Conservation (phyloP, 1,139 yeast genomes). For the Pneumocystis jirovecii region DNA sequence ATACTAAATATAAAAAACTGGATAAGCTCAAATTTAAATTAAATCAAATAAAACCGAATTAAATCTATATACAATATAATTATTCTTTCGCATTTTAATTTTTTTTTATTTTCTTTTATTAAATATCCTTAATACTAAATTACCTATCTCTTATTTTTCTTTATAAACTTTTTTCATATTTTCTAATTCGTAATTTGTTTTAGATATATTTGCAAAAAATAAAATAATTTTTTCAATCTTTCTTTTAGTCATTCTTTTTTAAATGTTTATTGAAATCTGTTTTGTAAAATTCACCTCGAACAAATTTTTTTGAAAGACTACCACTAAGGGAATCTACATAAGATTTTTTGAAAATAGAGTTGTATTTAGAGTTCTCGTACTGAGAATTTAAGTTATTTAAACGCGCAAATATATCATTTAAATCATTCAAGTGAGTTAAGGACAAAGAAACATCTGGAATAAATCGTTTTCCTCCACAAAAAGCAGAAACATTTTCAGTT, state of each 20-base stretch:
- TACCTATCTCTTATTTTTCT: conserved; percentile 19
- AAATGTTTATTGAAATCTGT: conserved; percentile 20
- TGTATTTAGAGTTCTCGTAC: conserved; percentile 1
- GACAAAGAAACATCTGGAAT: conserved; percentile 79
- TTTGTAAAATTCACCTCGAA: conserved; percentile 21
- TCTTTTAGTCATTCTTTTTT: conserved; percentile 3
- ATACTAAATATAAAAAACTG: not conserved
- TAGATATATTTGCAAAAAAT: conserved; percentile 21
- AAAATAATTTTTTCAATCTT: not conserved
- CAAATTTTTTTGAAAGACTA: conserved; percentile 20
- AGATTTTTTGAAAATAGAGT: not conserved
- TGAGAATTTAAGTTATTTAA: conserved; percentile 32
- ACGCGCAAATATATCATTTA: conserved; percentile 78
- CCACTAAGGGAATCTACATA: conserved; percentile 9
- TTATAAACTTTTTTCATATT: conserved; percentile 19
- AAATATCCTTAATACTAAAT: conserved; percentile 18
- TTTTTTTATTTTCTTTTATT: conserved; percentile 23
- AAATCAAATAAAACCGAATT: not conserved
- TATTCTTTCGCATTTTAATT: conserved; percentile 17
- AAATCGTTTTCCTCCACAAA: conserved; percentile 60
- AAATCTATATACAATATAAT: not conserved
- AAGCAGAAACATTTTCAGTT: conserved; percentile 55
- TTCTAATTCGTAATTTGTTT: conserved; percentile 21
- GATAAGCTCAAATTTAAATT: conserved; percentile 9
- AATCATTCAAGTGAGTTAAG: conserved; percentile 82